phyloP scores from a whole-genome alignment of 202 grass and related monocot genomes.

The Elaeis oleifera region DNA sequence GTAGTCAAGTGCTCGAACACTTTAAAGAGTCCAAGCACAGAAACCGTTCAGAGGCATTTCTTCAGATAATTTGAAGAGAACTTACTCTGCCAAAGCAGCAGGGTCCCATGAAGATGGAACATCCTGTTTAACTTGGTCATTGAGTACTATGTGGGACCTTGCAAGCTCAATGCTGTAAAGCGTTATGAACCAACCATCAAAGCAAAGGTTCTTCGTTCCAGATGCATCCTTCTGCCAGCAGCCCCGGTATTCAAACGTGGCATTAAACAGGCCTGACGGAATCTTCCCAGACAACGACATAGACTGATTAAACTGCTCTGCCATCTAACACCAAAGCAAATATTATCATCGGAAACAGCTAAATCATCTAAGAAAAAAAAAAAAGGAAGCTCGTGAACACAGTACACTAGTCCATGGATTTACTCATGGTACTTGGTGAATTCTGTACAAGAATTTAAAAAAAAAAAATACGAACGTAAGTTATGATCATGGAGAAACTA shows the following conservation, averaged over 20 bases:
- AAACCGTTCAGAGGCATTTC: not conserved
- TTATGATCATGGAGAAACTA: too few species aligned
- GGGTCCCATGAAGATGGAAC: constrained; percentile 65
- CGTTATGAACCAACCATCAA: constrained; percentile 59
- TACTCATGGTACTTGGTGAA: too few species aligned
- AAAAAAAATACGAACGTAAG: not conserved
- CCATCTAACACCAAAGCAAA: constrained; percentile 38
- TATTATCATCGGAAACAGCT: too few species aligned
- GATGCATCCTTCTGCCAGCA: constrained; percentile 71
- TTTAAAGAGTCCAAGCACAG: not conserved
- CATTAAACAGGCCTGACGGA: constrained; percentile 68
- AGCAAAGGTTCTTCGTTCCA: constrained; percentile 52
- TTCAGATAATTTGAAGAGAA: not conserved
- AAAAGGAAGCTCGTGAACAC: too few species aligned
- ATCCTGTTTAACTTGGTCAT: constrained; percentile 33
- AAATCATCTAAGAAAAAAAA: too few species aligned
- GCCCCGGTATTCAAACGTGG: constrained; percentile 63
- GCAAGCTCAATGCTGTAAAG: constrained; percentile 66
- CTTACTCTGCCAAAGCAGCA: constrained; percentile 49
- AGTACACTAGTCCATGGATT: too few species aligned
- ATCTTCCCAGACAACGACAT: constrained; percentile 55
- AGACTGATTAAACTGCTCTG: constrained; percentile 64
- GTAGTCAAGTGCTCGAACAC: not conserved
- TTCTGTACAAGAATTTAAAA: too few species aligned
- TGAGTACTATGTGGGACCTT: constrained; percentile 34